Evolutionary conservation across 805 yeast species (phyloP).

Genomic region (Candida loeiensis): DNA sequence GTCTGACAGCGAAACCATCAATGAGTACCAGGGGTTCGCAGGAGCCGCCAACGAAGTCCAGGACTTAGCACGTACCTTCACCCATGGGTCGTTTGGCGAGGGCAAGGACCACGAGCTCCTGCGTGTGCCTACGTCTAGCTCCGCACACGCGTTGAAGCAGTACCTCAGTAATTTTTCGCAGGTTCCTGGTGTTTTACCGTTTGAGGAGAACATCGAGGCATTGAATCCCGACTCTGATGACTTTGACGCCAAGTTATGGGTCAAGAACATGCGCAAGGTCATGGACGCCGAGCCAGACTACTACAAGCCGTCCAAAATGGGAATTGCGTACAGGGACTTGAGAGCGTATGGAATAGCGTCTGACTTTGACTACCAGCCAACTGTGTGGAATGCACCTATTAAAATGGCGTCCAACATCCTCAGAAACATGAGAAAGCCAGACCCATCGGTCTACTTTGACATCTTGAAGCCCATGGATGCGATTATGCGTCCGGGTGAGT

Average conservation of each 20-base stretch:
- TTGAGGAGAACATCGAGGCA: slow-evolving; percentile 23
- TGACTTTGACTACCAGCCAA: slow-evolving; percentile 65
- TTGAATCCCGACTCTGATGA: slow-evolving; percentile 59
- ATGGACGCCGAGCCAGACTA: slow-evolving; percentile 54
- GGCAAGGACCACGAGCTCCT: slow-evolving; percentile 5
- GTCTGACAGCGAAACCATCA: slow-evolving; percentile 13
- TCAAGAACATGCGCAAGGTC: slow-evolving; percentile 57
- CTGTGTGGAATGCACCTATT: slow-evolving; percentile 44
- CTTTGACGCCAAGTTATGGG: slow-evolving; percentile 64
- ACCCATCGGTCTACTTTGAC: slow-evolving; percentile 26
- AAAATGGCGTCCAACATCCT: slow-evolving; percentile 15
- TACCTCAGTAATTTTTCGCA: slow-evolving; percentile 50
- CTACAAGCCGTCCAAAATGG: slow-evolving; percentile 58
- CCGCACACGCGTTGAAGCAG: slow-evolving; percentile 26
- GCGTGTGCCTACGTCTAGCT: slow-evolving; percentile 11
- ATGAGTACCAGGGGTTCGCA: slow-evolving; percentile 15
- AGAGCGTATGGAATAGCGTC: slow-evolving; percentile 64
- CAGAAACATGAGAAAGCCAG: slow-evolving; percentile 17
- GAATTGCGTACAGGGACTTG: slow-evolving; percentile 55
- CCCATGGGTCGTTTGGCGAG: slow-evolving; percentile 12
- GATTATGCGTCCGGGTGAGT: slow-evolving; percentile 35
- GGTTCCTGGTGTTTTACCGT: slow-evolving; percentile 48
- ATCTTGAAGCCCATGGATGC: slow-evolving; percentile 35
- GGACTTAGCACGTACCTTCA: slow-evolving; percentile 23
- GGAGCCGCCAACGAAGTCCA: slow-evolving; percentile 16